Evolutionary conservation across 139 green algal genomes (phyloP), one percentile per base, ranked within the genome.

Genomic region (Chlamydomonas sp.): DNA sequence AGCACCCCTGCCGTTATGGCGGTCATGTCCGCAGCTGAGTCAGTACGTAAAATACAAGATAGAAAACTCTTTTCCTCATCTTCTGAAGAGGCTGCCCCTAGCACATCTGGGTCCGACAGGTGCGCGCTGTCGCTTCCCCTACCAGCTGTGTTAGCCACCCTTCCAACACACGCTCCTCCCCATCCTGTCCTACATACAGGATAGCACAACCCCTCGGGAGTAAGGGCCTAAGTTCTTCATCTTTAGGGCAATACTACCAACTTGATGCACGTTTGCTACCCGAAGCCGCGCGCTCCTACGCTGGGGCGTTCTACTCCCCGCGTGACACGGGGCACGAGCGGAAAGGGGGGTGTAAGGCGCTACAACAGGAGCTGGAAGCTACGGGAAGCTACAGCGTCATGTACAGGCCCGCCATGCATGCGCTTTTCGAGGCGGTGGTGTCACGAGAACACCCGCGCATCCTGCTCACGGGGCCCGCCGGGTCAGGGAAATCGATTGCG

Each of bases 401-500:
- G 84, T 85, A 89, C 66, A 63, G 89, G 14, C 84, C 61, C 8
- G n/a, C 49, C 64, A 89, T 89, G 72, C 78, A 81, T 20, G 18
- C 79, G 0, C 79, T 91, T 16, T 69, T 66, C 31, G 12, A 75
- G 10, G 58, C 64, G 58, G 67, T 89, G 7, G 78, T 62, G 18
- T 18, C 20, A 17, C 20, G 78, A 16, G 17, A 75, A 10, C 63
- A 61, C 2, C 75, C 63, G 59, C 78, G 66, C 3, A 31, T 92
- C 49, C 78, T 92, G 49, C 60, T 86, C 9, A 80, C 82, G 4
- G 82, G 82, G n/a, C 61, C 60, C 3, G 6, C 82, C 18, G 95
- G 95, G n/a, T 84, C 73, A 49, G 95, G 95, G 85, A 97, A 97
- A 80, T 94, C 88, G 64, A 80, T 97, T 18, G 92, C 94, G 7